These are phyloP conservation scores for Pachysandra terminalis DNA, from an alignment of 164 flowering plant species.

Conservation along the genomic window DNA sequence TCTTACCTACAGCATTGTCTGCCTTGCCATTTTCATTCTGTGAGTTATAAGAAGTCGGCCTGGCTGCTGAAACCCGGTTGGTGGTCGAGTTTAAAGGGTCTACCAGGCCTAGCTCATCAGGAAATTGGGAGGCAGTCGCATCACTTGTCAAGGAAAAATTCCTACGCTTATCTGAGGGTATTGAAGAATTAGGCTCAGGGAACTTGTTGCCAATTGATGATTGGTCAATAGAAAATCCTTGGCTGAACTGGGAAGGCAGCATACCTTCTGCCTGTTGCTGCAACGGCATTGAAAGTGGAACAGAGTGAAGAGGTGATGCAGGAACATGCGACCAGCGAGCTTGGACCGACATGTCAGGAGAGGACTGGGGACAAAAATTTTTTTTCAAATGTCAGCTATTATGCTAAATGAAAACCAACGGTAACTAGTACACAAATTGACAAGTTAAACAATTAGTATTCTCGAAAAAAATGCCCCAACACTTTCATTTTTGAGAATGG, in stretches of 20 bases:
- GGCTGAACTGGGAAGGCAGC: slow-evolving; percentile 47
- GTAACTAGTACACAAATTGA: neutral
- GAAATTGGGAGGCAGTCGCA: slow-evolving; percentile 39
- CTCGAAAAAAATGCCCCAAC: too few species aligned
- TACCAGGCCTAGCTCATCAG: slow-evolving; percentile 58
- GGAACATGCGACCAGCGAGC: slow-evolving; percentile 76
- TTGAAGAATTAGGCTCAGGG: slow-evolving; percentile 35
- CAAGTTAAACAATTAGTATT: neutral
- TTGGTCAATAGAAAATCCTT: slow-evolving; percentile 40
- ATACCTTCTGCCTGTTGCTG: slow-evolving; percentile 52
- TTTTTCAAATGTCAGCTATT: slow-evolving; percentile 6
- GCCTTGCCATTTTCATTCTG: slow-evolving; percentile 14
- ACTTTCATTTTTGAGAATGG: neutral
- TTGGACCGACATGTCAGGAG: slow-evolving; percentile 63
- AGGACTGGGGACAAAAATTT: slow-evolving; percentile 35
- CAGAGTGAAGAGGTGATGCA: slow-evolving; percentile 51
- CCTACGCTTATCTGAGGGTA: slow-evolving; percentile 34
- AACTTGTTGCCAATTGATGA: slow-evolving; percentile 41
- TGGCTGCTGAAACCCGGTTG: slow-evolving; percentile 20
- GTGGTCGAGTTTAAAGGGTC: slow-evolving; percentile 35
- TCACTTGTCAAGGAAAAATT: slow-evolving; percentile 31
- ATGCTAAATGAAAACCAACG: neutral
- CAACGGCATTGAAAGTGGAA: slow-evolving; percentile 52
- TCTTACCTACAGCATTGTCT: slow-evolving; percentile 26
- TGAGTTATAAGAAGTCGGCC: slow-evolving; percentile 22